phyloP scores from a whole-genome alignment of 179 eudicot species.

The Silene vulgaris region DNA sequence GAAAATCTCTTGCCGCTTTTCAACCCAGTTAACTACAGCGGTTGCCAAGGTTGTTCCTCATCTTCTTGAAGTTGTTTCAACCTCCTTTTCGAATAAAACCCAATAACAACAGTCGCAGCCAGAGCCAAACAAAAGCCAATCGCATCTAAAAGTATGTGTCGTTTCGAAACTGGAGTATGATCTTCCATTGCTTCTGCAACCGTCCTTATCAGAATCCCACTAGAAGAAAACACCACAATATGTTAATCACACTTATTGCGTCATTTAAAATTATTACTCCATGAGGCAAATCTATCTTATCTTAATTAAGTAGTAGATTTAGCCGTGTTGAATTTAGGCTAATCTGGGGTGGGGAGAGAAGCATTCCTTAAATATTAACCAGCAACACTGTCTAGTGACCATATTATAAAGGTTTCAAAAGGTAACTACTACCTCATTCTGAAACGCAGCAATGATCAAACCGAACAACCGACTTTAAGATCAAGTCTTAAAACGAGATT shows the following conservation, averaged over 20 bases:
- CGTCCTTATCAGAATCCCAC: slow-evolving; percentile 30
- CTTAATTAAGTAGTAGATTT: too few relatives aligned
- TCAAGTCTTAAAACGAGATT: too few relatives aligned
- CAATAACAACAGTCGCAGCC: slow-evolving; percentile 25
- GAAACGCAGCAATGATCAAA: too few relatives aligned
- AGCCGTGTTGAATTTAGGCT: too few relatives aligned
- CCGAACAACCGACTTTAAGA: too few relatives aligned
- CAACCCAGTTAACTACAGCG: slow-evolving; percentile 9
- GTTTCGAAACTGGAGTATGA: slow-evolving; percentile 25
- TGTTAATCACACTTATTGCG: neutral
- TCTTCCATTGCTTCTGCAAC: slow-evolving; percentile 37
- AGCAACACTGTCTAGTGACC: too few relatives aligned
- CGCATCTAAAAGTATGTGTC: slow-evolving; percentile 24
- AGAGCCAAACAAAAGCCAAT: slow-evolving; percentile 25
- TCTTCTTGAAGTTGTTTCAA: slow-evolving; percentile 26
- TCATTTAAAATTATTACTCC: neutral
- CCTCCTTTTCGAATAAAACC: slow-evolving; percentile 28
- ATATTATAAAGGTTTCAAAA: too few relatives aligned
- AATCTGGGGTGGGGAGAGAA: too few relatives aligned
- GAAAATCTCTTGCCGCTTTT: slow-evolving; percentile 14
- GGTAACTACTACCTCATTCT: too few relatives aligned
- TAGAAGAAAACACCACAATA: slow-evolving; percentile 8
- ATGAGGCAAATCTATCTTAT: neutral
- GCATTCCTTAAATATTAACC: too few relatives aligned
- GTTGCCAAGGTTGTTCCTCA: slow-evolving; percentile 20